phyloP scores from a whole-genome alignment of 345 rosid genomes.

The Salix purpurea region DNA sequence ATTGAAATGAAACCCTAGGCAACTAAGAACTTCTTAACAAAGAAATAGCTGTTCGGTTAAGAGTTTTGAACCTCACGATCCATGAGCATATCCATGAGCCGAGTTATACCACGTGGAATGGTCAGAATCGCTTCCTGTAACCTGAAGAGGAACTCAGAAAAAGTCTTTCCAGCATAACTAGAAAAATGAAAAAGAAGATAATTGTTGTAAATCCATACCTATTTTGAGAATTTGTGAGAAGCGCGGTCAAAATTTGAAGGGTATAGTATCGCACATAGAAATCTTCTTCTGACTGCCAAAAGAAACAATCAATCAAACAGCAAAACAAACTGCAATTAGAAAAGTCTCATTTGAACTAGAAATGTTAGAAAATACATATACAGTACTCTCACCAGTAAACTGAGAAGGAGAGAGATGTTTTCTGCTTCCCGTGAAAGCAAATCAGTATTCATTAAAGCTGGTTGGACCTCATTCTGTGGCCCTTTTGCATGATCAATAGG shows the following conservation, averaged over 20 bases:
- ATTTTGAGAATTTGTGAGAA: conserved; percentile 79
- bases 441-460: conserved; percentile 95
- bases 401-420: conserved; percentile 82
- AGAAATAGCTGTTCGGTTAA: neutral
- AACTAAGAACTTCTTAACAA: neutral
- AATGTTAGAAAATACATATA: neutral
- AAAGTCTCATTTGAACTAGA: neutral
- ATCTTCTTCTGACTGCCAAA: conserved; percentile 87
- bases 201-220: conserved; percentile 49
- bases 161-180: conserved; percentile 24
- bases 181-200: neutral
- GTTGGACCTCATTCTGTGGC: conserved; percentile 66
- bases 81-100: conserved; percentile 99
- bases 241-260: conserved; percentile 91
- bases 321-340: neutral
- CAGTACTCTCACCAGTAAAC: conserved; percentile 65
- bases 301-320: neutral
- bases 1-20: neutral
- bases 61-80: conserved; percentile 79
- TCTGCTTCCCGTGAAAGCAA: conserved; percentile 90
- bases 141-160: conserved; percentile 63
- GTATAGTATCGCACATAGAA: conserved; percentile 93
- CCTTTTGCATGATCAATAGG: conserved; percentile 78
- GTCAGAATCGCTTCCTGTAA: conserved; percentile 97
- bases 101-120: conserved; percentile 95